Evolutionary conservation across 31 red algal species (phyloP), one percentile per base, ranked within the genome.

Genomic region (Asparagopsis taxiformis): DNA sequence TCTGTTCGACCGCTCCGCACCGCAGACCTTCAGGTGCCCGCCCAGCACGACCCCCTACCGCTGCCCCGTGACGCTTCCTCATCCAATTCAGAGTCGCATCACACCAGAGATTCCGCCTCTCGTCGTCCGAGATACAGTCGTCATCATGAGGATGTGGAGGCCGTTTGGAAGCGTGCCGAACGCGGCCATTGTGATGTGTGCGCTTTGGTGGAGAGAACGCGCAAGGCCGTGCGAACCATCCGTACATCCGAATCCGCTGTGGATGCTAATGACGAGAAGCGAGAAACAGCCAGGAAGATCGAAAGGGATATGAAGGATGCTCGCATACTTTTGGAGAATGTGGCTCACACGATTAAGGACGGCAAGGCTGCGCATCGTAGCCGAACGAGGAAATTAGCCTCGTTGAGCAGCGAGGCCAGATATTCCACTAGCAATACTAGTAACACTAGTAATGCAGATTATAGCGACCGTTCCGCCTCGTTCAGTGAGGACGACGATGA

Each of bases 1-100:
- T 82, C 75, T n/a, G 90, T 93, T 13, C 90, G 90, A 20, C 76
- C 79, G 8, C 16, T 84, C 13, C 41, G 39, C 38, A 72, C 57
- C 17, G 68, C 68, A 15, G 56, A 64, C 31, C 26, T 64, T 0
- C 31, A 52, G 15, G 28, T 62, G 2, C 79, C 79, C 6, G 79
- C 79, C 1, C 68, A 84, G 57, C 79, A 84, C 35, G 58, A 72
- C 26, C 79, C 79, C 0, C 57, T 84, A 19, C 68, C 72, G 23
- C 23, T 84, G 6, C 68, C 68, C 17, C 55, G 55, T 13, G 37
- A 38, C 3, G 31, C 58, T 6, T 55, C 79, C 57, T 28, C 19
- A 28, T 28, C 3, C 32, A 53, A 73, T 6, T 31, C 7, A 4
- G 21, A 58, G 23, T 8, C 9, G 8, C 11, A 10, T 20, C 20